Evolutionary conservation across 2,329 filamentous ascomycete species (phyloP).

Genomic region (Pseudovirgaria hyperparasitica): DNA sequence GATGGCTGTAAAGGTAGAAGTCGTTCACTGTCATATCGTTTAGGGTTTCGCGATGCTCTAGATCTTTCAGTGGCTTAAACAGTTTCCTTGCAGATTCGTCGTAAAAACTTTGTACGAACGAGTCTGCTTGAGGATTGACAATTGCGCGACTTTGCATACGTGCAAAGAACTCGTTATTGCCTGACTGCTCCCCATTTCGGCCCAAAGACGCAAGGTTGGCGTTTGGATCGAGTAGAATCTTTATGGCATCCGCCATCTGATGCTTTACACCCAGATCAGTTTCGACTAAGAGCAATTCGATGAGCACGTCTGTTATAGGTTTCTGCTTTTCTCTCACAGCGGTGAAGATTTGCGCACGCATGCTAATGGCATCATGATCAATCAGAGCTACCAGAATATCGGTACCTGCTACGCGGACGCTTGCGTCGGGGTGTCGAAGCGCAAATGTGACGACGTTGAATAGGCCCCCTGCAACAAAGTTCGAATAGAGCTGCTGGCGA

Average conservation of each 20-base stretch:
- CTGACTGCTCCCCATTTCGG: too few species aligned
- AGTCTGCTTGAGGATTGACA: slow-evolving; percentile 58
- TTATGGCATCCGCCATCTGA: slow-evolving; percentile 89
- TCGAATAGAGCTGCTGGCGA: slow-evolving; percentile 72
- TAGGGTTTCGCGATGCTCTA: slow-evolving; percentile 55
- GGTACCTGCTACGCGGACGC: slow-evolving; percentile 80
- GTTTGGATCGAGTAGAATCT: slow-evolving; percentile 74
- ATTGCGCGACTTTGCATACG: slow-evolving; percentile 44
- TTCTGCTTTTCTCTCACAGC: slow-evolving; percentile 78
- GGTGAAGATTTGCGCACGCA: slow-evolving; percentile 83
- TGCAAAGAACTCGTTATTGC: slow-evolving; percentile 56
- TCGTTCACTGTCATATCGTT: slow-evolving; percentile 68
- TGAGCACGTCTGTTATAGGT: slow-evolving; percentile 80
- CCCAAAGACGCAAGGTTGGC: slow-evolving; percentile 43
- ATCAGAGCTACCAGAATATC: slow-evolving; percentile 90
- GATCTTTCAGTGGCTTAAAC: slow-evolving; percentile 72
- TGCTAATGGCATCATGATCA: slow-evolving; percentile 90
- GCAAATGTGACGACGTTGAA: slow-evolving; percentile 87
- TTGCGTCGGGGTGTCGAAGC: slow-evolving; percentile 69
- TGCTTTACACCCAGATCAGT: slow-evolving; percentile 89
- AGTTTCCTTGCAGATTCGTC: slow-evolving; percentile 73
- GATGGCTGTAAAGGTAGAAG: slow-evolving; percentile 78
- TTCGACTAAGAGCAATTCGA: slow-evolving; percentile 82
- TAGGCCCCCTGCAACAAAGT: slow-evolving; percentile 78
- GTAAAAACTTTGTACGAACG: slow-evolving; percentile 81